Conservation (phyloP, 768 basidiomycete species). For the Tricholoma saponaceum region DNA sequence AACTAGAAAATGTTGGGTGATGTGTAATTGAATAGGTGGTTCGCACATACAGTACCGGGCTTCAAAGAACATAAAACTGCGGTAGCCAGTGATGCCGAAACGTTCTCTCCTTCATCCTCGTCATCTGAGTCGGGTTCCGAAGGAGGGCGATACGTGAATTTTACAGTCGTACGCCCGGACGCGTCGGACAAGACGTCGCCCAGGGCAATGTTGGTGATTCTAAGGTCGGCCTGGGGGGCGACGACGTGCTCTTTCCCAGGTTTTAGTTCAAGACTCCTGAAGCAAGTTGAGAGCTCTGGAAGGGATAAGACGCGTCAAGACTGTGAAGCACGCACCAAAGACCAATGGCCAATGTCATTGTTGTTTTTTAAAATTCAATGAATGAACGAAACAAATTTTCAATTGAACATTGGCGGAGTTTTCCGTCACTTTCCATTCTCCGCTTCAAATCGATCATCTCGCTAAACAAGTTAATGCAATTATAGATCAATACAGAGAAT, state of each 20-base stretch:
- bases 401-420: not conserved
- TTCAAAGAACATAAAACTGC: constrained; percentile 77
- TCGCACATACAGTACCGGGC: constrained; percentile 63
- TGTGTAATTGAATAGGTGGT: not conserved
- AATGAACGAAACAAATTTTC: constrained; percentile 13
- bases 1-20: constrained; percentile 42
- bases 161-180: constrained; percentile 59
- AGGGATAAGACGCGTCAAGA: constrained; percentile 21
- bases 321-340: constrained; percentile 48
- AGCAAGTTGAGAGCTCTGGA: constrained; percentile 3
- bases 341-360: constrained; percentile 63
- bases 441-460: constrained; percentile 25
- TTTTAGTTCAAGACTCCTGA: constrained; percentile 58
- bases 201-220: constrained; percentile 80
- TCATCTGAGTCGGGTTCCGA: constrained; percentile 33
- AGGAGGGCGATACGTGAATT: constrained; percentile 52
- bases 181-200: constrained; percentile 66
- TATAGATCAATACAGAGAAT: too few relatives aligned
- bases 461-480: too few relatives aligned
- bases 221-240: constrained; percentile 61
- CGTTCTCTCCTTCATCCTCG: constrained; percentile 21
- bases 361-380: constrained; percentile 11
- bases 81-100: constrained; percentile 22
- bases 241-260: constrained; percentile 57
- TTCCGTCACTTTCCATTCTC: constrained; percentile 36